These are phyloP conservation scores for Fusarium sp. DNA, from an alignment of 2,329 filamentous ascomycete species.

Conservation along the genomic window DNA sequence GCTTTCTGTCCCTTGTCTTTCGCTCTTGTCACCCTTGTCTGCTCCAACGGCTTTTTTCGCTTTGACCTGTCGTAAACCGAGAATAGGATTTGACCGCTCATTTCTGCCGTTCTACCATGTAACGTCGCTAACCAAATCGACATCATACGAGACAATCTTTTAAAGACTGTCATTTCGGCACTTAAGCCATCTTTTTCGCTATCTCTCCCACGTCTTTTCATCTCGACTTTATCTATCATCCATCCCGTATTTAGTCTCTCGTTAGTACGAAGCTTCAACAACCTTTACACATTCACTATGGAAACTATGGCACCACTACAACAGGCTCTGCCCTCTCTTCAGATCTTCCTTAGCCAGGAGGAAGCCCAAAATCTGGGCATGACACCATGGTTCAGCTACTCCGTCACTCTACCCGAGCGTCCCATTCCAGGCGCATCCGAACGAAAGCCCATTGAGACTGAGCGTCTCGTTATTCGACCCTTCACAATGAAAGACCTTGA, in stretches of 20 bases:
- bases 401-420: constrained; percentile 29
- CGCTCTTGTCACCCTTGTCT: background rate
- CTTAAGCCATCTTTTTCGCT: background rate
- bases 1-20: background rate
- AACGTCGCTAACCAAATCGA: constrained; percentile 22
- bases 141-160: constrained; percentile 18
- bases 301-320: constrained; percentile 32
- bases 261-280: background rate
- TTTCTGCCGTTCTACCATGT: constrained; percentile 30
- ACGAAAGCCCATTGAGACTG: constrained; percentile 25
- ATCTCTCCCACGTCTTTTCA: background rate
- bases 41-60: constrained; percentile 23
- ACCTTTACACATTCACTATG: constrained; percentile 10
- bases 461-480: constrained; percentile 29
- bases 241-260: background rate
- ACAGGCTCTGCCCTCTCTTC: constrained; percentile 9
- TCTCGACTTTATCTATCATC: background rate
- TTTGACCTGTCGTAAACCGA: constrained; percentile 10
- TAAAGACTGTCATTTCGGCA: constrained; percentile 21
- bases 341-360: constrained; percentile 11
- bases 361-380: constrained; percentile 28
- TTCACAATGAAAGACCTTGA: constrained; percentile 26
- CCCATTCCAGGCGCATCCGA: constrained; percentile 26
- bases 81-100: constrained; percentile 23
- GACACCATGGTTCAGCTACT: constrained; percentile 39